phyloP scores from a whole-genome alignment of 208 protist species.

The Trypanosoma mega region DNA sequence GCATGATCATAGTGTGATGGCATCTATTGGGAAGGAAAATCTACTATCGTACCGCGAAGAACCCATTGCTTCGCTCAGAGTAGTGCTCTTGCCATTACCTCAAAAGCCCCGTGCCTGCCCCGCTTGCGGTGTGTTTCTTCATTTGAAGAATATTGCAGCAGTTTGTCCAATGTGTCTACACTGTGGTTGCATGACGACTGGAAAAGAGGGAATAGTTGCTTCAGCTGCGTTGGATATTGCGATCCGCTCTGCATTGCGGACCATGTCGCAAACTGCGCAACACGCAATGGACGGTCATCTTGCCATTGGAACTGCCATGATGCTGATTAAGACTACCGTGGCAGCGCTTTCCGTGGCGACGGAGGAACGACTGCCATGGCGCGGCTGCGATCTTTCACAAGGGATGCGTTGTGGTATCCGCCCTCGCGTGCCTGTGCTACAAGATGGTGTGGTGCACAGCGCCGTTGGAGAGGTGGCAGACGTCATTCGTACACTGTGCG shows the following conservation, averaged over 20 bases:
- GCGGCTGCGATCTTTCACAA: conserved; percentile 44
- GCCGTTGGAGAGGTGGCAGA: conserved; percentile 20
- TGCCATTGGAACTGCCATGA: background rate
- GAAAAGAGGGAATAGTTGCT: background rate
- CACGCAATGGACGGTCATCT: conserved; percentile 1
- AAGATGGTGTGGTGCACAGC: conserved; percentile 39
- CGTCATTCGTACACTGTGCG: conserved; percentile 14
- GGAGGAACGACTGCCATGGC: conserved; percentile 55
- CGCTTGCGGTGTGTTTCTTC: conserved; percentile 19
- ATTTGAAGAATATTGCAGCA: conserved; percentile 18
- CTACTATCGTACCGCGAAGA: conserved; percentile 5
- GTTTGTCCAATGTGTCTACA: conserved; percentile 18
- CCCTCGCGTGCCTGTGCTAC: conserved; percentile 35
- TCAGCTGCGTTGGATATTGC: conserved; percentile 14
- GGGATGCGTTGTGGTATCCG: conserved; percentile 38
- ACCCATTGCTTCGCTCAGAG: background rate
- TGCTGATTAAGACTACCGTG: conserved; percentile 10
- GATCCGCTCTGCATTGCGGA: conserved; percentile 14
- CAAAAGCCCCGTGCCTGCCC: conserved; percentile 9
- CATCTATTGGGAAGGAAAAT: conserved; percentile 10
- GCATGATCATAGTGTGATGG: conserved; percentile 18
- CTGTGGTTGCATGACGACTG: conserved; percentile 6
- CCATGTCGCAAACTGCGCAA: conserved; percentile 8
- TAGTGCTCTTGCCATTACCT: conserved; percentile 13
- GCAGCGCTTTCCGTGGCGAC: conserved; percentile 11